Conservation (phyloP, 257 asterid genomes). For the Petunia secreta region DNA sequence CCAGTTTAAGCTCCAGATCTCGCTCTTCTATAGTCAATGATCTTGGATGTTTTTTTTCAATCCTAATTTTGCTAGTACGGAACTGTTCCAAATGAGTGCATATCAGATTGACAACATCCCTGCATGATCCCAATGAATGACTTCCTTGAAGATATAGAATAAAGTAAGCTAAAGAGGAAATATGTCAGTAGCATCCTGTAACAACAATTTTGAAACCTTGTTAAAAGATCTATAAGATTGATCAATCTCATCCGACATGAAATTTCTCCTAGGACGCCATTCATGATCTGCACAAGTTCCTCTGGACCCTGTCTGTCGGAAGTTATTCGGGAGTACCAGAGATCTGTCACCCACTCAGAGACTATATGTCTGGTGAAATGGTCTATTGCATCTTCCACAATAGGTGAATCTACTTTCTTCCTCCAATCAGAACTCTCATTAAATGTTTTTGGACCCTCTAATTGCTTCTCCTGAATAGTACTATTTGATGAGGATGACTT, state of each 20-base stretch:
- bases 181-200: slow-evolving; percentile 26
- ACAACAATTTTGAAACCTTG: slow-evolving; percentile 57
- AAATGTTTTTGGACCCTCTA: slow-evolving; percentile 42
- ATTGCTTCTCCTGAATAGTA: slow-evolving; percentile 44
- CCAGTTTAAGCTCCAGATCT: slow-evolving; percentile 64
- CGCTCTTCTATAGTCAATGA: slow-evolving; percentile 65
- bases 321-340: slow-evolving; percentile 95
- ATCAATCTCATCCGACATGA: slow-evolving; percentile 79
- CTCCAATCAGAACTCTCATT: slow-evolving; percentile 75
- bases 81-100: slow-evolving; percentile 76
- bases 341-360: slow-evolving; percentile 96
- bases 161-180: slow-evolving; percentile 36
- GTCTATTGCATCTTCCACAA: slow-evolving; percentile 92
- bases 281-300: slow-evolving; percentile 86
- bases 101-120: slow-evolving; percentile 70
- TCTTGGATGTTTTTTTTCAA: slow-evolving; percentile 60
- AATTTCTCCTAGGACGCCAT: slow-evolving; percentile 82
- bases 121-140: slow-evolving; percentile 47
- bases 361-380: slow-evolving; percentile 82
- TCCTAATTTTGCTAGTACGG: slow-evolving; percentile 64
- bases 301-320: slow-evolving; percentile 90
- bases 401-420: slow-evolving; percentile 84
- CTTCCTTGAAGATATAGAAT: slow-evolving; percentile 30
- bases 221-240: slow-evolving; percentile 84
- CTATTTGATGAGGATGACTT: slow-evolving; percentile 49